These are phyloP conservation scores for Globisporangium acanthophoron DNA, from an alignment of 352 stramenopile species.

Conservation along the genomic window DNA sequence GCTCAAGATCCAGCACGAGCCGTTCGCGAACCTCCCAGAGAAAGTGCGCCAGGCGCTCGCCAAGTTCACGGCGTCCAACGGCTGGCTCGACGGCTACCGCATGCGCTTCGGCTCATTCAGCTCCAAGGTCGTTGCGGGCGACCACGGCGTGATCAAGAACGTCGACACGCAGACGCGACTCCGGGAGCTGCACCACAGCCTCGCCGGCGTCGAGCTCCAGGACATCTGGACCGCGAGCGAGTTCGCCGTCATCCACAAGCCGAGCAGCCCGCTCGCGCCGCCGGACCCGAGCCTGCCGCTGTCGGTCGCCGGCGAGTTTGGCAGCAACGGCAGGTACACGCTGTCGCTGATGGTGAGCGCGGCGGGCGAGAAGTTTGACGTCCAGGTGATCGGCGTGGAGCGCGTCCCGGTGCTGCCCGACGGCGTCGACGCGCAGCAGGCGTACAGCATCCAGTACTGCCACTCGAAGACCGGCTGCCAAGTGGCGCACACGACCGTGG, in stretches of 20 bases:
- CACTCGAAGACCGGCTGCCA: slow-evolving; percentile 81
- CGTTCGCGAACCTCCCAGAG: slow-evolving; percentile 59
- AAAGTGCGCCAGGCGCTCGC: slow-evolving; percentile 66
- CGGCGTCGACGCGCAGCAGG: slow-evolving; percentile 49
- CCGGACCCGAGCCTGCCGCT: not conserved
- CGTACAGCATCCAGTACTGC: slow-evolving; percentile 73
- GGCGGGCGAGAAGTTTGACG: slow-evolving; percentile 69
- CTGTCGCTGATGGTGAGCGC: slow-evolving; percentile 77
- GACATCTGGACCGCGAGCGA: slow-evolving; percentile 80
- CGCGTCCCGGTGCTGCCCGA: slow-evolving; percentile 50
- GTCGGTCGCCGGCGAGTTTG: not conserved
- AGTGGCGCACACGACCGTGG: slow-evolving; percentile 73
- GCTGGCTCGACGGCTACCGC: slow-evolving; percentile 82
- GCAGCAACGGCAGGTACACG: slow-evolving; percentile 44
- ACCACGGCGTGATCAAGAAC: slow-evolving; percentile 73
- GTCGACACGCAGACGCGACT: slow-evolving; percentile 83
- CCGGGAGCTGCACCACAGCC: slow-evolving; percentile 71
- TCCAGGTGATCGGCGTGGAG: slow-evolving; percentile 78
- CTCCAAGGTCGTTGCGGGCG: slow-evolving; percentile 52
- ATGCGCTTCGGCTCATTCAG: slow-evolving; percentile 81
- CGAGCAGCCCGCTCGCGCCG: slow-evolving; percentile 3
- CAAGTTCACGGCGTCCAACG: slow-evolving; percentile 81
- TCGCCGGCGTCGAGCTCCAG: slow-evolving; percentile 51
- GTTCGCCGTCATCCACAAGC: slow-evolving; percentile 68
- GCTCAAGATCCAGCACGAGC: slow-evolving; percentile 69